These are phyloP conservation scores for Mediolabrus comicus DNA, from an alignment of 108 stramenopile genomes.

Conservation along the genomic window DNA sequence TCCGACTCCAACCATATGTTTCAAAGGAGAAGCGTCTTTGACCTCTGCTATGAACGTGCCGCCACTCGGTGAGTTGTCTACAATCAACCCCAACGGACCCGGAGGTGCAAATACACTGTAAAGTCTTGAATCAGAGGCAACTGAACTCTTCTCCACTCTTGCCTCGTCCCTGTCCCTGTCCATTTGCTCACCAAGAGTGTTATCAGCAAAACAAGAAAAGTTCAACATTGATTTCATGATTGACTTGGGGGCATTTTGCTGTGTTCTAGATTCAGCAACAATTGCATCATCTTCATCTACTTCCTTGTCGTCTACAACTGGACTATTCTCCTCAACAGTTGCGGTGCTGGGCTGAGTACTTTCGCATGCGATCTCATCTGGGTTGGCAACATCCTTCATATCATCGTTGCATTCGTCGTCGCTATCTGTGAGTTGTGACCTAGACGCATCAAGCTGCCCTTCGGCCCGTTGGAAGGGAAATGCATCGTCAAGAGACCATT, in stretches of 20 bases:
- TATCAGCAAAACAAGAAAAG: conserved; percentile 26
- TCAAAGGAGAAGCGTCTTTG: conserved; percentile 16
- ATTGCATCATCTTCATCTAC: not conserved
- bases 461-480: conserved; percentile 11
- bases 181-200: conserved; percentile 13
- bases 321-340: not conserved
- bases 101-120: conserved; percentile 33
- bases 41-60: conserved; percentile 31
- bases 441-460: not conserved
- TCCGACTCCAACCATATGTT: conserved; percentile 17
- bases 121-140: conserved; percentile 5
- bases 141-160: not conserved
- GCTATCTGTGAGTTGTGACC: conserved; percentile 1
- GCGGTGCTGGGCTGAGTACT: not conserved
- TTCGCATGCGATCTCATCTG: not conserved
- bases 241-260: not conserved
- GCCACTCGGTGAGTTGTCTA: conserved; percentile 17
- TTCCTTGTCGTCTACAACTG: too few species aligned
- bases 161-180: not conserved
- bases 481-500: conserved; percentile 29
- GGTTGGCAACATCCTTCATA: not conserved
- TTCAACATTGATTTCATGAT: conserved; percentile 1
- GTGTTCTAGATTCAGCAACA: not conserved
- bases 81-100: conserved; percentile 31
- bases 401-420: not conserved